phyloP scores from a whole-genome alignment of 164 flowering plant genomes.

The Tetrastigma voinierianum region DNA sequence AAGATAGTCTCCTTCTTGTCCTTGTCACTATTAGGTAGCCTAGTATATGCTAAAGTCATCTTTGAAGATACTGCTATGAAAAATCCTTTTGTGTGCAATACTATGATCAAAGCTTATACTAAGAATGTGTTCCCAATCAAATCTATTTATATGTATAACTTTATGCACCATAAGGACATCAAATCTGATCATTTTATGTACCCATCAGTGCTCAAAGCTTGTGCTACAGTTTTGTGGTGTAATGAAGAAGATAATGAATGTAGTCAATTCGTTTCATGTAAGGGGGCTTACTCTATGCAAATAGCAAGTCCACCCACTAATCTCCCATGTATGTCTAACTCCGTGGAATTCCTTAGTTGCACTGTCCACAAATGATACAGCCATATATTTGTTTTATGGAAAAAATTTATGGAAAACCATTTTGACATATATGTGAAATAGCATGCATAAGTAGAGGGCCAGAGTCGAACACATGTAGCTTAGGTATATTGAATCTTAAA shows the following conservation, averaged over 20 bases:
- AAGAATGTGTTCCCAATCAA: conserved; percentile 34
- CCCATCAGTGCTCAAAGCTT: conserved; percentile 47
- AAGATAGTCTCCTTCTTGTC: conserved; percentile 33
- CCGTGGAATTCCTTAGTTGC: conserved; percentile 8
- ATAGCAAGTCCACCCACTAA: conserved; percentile 12
- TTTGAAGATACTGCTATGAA: conserved; percentile 29
- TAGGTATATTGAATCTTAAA: too few relatives aligned
- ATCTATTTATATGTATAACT: conserved; percentile 35
- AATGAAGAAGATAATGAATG: conserved; percentile 9
- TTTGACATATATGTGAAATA: too few relatives aligned
- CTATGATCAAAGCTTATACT: conserved; percentile 50
- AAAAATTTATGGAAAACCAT: too few relatives aligned
- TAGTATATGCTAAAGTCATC: conserved; percentile 30
- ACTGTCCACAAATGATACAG: background rate
- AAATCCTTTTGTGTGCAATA: conserved; percentile 34
- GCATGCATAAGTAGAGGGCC: too few relatives aligned
- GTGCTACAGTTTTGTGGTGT: conserved; percentile 25
- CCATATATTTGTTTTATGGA: background rate
- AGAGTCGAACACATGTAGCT: too few relatives aligned
- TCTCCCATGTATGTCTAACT: conserved; percentile 8
- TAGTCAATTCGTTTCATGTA: conserved; percentile 11
- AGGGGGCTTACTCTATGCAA: conserved; percentile 55
- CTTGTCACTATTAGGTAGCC: too few relatives aligned
- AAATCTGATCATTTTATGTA: conserved; percentile 36
- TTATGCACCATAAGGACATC: conserved; percentile 24